Evolutionary conservation across 2,329 filamentous ascomycete genomes (phyloP).

Genomic region (Hymenoscyphus scutula): DNA sequence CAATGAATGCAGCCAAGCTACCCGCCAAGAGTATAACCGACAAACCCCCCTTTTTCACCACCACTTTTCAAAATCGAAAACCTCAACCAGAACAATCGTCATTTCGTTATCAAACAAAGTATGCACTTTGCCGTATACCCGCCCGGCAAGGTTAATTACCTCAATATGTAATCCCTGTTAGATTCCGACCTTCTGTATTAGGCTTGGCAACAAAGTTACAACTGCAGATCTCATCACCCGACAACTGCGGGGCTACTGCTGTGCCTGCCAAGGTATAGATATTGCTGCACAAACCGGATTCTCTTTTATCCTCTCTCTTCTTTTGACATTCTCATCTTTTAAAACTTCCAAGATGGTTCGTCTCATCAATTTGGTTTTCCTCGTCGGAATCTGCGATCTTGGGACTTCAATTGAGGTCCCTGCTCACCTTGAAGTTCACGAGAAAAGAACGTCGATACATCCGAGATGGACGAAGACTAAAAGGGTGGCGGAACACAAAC

Average conservation of each 20-base stretch:
- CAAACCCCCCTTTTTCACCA: not conserved
- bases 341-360: conserved; percentile 1
- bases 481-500: conserved; percentile 22
- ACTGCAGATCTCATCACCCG: conserved; percentile 1
- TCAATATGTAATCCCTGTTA: conserved; percentile 1
- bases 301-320: not conserved
- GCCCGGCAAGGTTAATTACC: not conserved
- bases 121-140: not conserved
- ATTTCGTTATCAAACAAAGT: not conserved
- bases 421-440: conserved; percentile 25
- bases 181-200: conserved; percentile 12
- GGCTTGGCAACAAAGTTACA: conserved; percentile 8
- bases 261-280: conserved; percentile 8
- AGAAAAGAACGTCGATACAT: conserved; percentile 24
- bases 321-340: not conserved
- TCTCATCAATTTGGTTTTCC: not conserved
- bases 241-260: conserved; percentile 1
- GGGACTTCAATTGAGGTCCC: conserved; percentile 18
- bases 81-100: not conserved
- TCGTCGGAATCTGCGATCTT: not conserved
- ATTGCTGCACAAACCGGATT: not conserved
- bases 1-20: not conserved
- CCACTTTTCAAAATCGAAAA: not conserved
- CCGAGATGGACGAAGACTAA: conserved; percentile 29
- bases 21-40: conserved; percentile 1